Evolutionary conservation across 192 early-diverging fungal genomes (phyloP).

Genomic region (Podila verticillata): DNA sequence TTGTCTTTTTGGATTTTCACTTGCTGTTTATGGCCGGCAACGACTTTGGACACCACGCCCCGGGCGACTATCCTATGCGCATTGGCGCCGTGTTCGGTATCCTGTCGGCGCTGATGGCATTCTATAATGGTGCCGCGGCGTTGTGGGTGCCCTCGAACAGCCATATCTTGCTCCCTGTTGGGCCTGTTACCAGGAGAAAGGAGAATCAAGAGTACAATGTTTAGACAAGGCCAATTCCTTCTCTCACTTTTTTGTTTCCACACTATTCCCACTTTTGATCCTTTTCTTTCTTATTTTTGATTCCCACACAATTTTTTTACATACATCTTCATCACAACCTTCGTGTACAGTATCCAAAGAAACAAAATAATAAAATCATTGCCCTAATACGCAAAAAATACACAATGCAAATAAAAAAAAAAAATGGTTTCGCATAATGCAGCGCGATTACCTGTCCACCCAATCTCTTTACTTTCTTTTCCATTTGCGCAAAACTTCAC

Average conservation of each 20-base stretch:
- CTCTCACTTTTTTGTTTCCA: background rate
- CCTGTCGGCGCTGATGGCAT: constrained; percentile 30
- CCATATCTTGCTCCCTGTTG: constrained; percentile 37
- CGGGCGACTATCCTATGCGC: constrained; percentile 5
- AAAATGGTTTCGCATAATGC: no score
- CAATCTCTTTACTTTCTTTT: no score
- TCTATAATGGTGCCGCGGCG: constrained; percentile 39
- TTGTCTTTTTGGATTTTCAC: constrained; percentile 60
- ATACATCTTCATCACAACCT: no score
- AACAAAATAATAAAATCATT: no score
- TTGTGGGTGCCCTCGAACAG: constrained; percentile 37
- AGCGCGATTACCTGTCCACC: no score
- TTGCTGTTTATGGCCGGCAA: constrained; percentile 67
- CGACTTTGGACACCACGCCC: constrained; percentile 25
- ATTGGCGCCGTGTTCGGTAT: constrained; percentile 33
- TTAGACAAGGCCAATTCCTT: background rate
- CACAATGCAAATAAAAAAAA: no score
- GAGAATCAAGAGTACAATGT: constrained; percentile 7
- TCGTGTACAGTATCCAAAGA: no score
- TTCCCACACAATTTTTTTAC: no score
- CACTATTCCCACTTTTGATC: no score
- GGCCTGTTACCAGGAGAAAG: constrained; percentile 9
- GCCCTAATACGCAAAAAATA: no score
- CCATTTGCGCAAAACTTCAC: no score
- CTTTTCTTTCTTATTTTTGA: no score